A percentile compares a stretch with the other conserved stretches of the same genome.
phyloP scores from a whole-genome alignment of 1,284 basidiomycete genomes.

The Ceratobasidium sp. region DNA sequence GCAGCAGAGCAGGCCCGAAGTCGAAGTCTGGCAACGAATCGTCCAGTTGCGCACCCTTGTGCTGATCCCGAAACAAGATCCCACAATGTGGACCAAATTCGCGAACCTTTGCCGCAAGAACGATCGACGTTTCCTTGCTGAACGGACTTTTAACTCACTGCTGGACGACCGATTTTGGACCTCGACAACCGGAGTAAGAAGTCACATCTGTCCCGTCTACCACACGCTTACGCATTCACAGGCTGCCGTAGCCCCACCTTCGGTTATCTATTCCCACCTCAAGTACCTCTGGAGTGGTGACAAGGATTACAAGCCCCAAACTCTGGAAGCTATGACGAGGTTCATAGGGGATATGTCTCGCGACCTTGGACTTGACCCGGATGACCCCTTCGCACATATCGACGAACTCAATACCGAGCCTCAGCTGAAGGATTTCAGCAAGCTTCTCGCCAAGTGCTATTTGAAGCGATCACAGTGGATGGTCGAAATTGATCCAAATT shows the following conservation, averaged over 20 bases:
- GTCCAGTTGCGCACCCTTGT: conserved; percentile 96
- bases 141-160: conserved; percentile 96
- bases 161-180: conserved; percentile 54
- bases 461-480: conserved; percentile 97
- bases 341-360: conserved; percentile 80
- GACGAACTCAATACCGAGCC: conserved; percentile 60
- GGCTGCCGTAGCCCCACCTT: conserved; percentile 77
- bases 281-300: conserved; percentile 97
- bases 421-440: conserved; percentile 78
- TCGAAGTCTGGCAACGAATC: conserved; percentile 99
- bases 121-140: conserved; percentile 88
- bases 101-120: conserved; percentile 87
- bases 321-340: conserved; percentile 80
- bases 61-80: conserved; percentile 91
- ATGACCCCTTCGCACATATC: conserved; percentile 54
- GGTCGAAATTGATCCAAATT: conserved; percentile 20
- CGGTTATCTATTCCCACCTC: conserved; percentile 96
- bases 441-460: conserved; percentile 93
- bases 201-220: conserved; percentile 25
- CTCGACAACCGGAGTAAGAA: conserved; percentile 53
- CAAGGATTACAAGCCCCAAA: conserved; percentile 66
- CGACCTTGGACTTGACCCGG: conserved; percentile 73
- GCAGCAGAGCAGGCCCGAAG: conserved; percentile 96
- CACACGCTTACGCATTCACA: conserved; percentile 6
- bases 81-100: conserved; percentile 96